Evolutionary conservation across 2,329 filamentous ascomycete species (phyloP).

Genomic region (Botrytis paeoniae): DNA sequence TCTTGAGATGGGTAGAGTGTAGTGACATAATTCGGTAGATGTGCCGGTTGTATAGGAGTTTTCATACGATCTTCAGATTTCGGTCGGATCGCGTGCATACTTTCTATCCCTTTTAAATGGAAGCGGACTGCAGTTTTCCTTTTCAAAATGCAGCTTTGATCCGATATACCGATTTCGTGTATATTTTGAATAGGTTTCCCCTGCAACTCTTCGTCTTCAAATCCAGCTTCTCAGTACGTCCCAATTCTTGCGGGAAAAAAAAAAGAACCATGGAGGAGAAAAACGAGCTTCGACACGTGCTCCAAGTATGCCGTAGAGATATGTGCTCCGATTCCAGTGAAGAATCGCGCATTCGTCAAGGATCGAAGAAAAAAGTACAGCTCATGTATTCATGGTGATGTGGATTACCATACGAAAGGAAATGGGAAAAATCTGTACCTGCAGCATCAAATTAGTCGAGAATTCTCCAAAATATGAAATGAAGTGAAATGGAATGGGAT

Average conservation of each 20-base stretch:
- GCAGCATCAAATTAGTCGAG: not conserved
- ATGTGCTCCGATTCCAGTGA: accelerated
- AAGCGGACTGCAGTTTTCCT: not conserved
- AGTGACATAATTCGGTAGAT: not conserved
- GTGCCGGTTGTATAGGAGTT: accelerated
- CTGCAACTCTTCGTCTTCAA: not conserved
- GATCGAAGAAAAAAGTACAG: not conserved
- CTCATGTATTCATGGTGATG: not conserved
- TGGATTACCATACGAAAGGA: accelerated
- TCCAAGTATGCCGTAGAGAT: not conserved
- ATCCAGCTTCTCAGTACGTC: not conserved
- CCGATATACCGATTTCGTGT: not conserved
- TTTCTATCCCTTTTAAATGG: not conserved
- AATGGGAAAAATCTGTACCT: not conserved
- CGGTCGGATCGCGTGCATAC: not conserved
- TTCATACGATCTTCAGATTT: accelerated
- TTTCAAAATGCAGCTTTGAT: not conserved
- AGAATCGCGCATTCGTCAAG: accelerated
- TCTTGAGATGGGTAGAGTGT: too few relatives aligned
- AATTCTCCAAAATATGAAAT: not conserved
- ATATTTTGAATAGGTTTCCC: not conserved
- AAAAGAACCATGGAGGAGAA: not conserved
- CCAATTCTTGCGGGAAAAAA: not conserved
- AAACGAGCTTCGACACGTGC: not conserved
- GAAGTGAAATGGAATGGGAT: not conserved